A percentile compares a stretch with the other conserved stretches of the same genome.
These are phyloP conservation scores for Xanthoconium separans DNA, from an alignment of 1,284 basidiomycete genomes.

Conservation along the genomic window DNA sequence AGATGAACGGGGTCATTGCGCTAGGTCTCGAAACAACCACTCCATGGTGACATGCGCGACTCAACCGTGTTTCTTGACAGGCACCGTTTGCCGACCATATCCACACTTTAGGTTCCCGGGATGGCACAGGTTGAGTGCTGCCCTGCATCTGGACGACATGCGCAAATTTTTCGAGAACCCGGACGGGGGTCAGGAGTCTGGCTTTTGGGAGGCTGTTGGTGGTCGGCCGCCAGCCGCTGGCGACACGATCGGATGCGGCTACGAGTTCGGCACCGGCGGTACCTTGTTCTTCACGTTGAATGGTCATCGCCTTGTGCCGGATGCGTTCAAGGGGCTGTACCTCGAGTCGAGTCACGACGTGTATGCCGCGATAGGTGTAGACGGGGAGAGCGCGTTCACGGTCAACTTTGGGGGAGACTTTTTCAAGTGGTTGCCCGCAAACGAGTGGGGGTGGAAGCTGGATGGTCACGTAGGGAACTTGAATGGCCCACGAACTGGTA, in stretches of 20 bases:
- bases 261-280: slow-evolving; percentile 47
- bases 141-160: slow-evolving; percentile 66
- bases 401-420: slow-evolving; percentile 63
- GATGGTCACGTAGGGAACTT: slow-evolving; percentile 12
- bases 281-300: slow-evolving; percentile 68
- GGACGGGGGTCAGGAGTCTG: slow-evolving; percentile 59
- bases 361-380: slow-evolving; percentile 63
- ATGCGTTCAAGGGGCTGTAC: slow-evolving; percentile 60
- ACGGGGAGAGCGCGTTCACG: slow-evolving; percentile 51
- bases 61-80: slow-evolving; percentile 32
- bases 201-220: slow-evolving; percentile 21
- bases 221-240: slow-evolving; percentile 33
- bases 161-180: slow-evolving; percentile 71
- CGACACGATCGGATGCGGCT: slow-evolving; percentile 63
- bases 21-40: slow-evolving; percentile 41
- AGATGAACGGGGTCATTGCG: slow-evolving; percentile 58
- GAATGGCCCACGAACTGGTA: neutral
- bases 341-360: slow-evolving; percentile 45
- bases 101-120: slow-evolving; percentile 67
- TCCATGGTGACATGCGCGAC: neutral
- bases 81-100: slow-evolving; percentile 65
- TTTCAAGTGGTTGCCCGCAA: slow-evolving; percentile 62
- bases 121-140: slow-evolving; percentile 67
- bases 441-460: slow-evolving; percentile 40
- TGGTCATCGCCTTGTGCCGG: slow-evolving; percentile 48